phyloP scores from a whole-genome alignment of 1,284 basidiomycete species.

The Microbotryum saponariae region DNA sequence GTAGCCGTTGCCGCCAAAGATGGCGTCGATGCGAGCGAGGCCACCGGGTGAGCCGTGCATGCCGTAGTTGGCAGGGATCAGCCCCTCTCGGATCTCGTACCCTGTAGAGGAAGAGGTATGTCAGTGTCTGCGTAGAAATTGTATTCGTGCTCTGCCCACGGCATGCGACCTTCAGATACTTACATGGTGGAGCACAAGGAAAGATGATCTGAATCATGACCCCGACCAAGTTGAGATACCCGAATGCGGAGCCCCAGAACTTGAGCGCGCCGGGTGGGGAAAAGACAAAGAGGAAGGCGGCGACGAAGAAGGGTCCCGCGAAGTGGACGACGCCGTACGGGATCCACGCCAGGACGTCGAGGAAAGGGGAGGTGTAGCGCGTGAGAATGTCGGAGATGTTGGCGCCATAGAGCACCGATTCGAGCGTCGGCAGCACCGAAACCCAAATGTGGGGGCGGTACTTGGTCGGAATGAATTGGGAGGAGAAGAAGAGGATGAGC shows the following conservation, averaged over 20 bases:
- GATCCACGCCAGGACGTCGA: constrained; percentile 91
- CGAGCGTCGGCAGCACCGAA: constrained; percentile 83
- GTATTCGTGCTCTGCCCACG: neutral
- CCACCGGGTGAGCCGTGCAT: constrained; percentile 91
- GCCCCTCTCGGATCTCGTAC: constrained; percentile 96
- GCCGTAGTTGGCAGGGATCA: constrained; percentile 84
- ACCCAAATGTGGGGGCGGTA: constrained; percentile 81
- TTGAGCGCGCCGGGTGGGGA: constrained; percentile 65
- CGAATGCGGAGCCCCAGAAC: constrained; percentile 81
- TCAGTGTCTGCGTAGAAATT: neutral
- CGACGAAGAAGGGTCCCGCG: constrained; percentile 69
- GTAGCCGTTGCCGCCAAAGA: constrained; percentile 75
- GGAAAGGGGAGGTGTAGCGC: constrained; percentile 78
- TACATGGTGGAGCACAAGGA: constrained; percentile 82
- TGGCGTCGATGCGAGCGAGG: constrained; percentile 79
- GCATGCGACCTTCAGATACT: constrained; percentile 32
- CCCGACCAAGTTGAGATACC: constrained; percentile 85
- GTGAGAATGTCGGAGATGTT: constrained; percentile 96
- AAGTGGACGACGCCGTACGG: constrained; percentile 94
- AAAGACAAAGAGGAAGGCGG: constrained; percentile 68
- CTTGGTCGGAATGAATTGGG: constrained; percentile 68
- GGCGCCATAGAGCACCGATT: constrained; percentile 88
- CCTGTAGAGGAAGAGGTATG: constrained; percentile 46
- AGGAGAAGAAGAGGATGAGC: constrained; percentile 77
- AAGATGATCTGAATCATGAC: constrained; percentile 83